Evolutionary conservation across 768 basidiomycete genomes (phyloP).

Genomic region (Amanita rubescens): DNA sequence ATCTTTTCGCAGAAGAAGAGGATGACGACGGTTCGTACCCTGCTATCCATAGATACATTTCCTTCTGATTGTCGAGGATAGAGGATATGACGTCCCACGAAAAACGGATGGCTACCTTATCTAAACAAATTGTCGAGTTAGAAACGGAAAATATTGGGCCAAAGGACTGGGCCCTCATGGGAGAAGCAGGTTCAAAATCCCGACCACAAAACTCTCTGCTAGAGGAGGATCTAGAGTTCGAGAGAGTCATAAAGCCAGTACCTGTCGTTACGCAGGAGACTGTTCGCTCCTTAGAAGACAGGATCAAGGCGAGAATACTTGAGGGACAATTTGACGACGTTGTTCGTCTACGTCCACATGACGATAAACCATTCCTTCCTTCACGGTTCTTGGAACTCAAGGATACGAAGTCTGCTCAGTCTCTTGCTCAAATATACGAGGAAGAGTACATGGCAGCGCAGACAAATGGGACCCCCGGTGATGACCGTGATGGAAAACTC

Average conservation of each 20-base stretch:
- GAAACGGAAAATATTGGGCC: conserved; percentile 83
- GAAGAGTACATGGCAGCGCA: conserved; percentile 76
- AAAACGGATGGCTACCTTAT: conserved; percentile 65
- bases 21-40: conserved; percentile 14
- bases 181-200: conserved; percentile 76
- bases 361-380: conserved; percentile 86
- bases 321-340: conserved; percentile 90
- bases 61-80: neutral
- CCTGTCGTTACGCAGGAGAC: conserved; percentile 88
- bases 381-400: conserved; percentile 85
- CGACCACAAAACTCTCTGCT: conserved; percentile 89
- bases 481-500: conserved; percentile 86
- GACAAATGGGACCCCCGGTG: conserved; percentile 42
- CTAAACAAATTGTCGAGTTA: conserved; percentile 70
- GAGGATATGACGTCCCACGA: conserved; percentile 72
- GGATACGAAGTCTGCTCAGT: conserved; percentile 82
- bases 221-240: conserved; percentile 93
- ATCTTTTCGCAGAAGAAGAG: conserved; percentile 75
- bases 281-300: conserved; percentile 77
- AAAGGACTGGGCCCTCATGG: conserved; percentile 91
- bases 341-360: conserved; percentile 66
- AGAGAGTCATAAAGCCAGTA: conserved; percentile 77
- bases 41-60: conserved; percentile 9
- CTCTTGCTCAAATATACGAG: conserved; percentile 94
- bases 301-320: conserved; percentile 83